Evolutionary conservation across 495 filamentous ascomycete genomes (phyloP), one percentile per base, ranked within the genome.

Genomic region (Friedmanniomyces endolithicus): DNA sequence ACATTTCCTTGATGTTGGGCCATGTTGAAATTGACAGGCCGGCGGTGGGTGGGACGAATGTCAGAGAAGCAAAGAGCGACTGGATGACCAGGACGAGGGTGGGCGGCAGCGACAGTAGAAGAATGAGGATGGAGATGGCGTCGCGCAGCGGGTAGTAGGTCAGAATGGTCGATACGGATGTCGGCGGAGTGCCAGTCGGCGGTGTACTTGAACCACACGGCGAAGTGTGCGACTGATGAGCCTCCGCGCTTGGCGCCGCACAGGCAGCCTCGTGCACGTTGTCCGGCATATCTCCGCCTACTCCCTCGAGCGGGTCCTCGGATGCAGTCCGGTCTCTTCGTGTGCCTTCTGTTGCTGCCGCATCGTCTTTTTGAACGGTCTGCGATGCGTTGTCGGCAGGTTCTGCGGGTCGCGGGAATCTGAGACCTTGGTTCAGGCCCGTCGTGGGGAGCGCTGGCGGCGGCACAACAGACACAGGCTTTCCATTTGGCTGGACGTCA

Each of bases 71-170:
- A 74, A 95, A 99, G 58, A 97, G 78, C 64, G 89, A 83, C 65
- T 99, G 94, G 66, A 95, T 86, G 65, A 88, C 74, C 51, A 88
- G 89, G 56, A 97, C 77, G 52, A 94, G 80, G 62, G 88, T 87
- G 23, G 90, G 87, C 24, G 94, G 90, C n/a, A 95, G 80, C 68
- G 95, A 92, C 64, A 99, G 82, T 53, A 99, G 80, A 67, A 99
- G 85, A 68, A 99, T 96, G 67, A 99, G 77, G 66, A 99, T 95
- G 64, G 92, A 90, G 70, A 99, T 87, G 53, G 92, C 95, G 73
- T 99, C 92, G 69, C 86, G 83, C 59, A 95, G 81, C 23, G 92
- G 92, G 64, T 88, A 95, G 24, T 88, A 89, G 58, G 79, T 78
- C 58, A 98, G 80, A 56, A 98, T 92, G 40, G 90, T 96, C 57